Conservation (phyloP, 2,329 filamentous ascomycete genomes). For the Ascochyta fabae region DNA sequence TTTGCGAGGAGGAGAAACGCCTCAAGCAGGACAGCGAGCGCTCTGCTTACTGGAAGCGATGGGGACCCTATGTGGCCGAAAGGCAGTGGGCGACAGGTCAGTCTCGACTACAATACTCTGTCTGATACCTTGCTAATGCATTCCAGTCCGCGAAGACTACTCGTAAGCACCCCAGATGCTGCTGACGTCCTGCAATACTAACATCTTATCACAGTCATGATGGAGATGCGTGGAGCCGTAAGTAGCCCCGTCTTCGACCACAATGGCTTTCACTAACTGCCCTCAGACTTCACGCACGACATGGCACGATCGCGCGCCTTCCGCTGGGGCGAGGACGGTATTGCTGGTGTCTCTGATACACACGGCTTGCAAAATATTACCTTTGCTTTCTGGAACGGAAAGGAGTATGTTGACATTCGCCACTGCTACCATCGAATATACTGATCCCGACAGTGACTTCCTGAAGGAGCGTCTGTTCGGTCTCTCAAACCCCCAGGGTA, state of each 20-base stretch:
- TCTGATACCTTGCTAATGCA: slow-evolving; percentile 35
- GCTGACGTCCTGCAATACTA: slow-evolving; percentile 26
- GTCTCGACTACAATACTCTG: slow-evolving; percentile 30
- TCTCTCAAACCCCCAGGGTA: slow-evolving; percentile 93
- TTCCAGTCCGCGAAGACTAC: slow-evolving; percentile 87
- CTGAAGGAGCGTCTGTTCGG: slow-evolving; percentile 95
- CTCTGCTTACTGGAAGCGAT: slow-evolving; percentile 96
- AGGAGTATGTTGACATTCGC: slow-evolving; percentile 69
- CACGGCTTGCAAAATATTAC: slow-evolving; percentile 91
- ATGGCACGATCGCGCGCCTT: slow-evolving; percentile 87
- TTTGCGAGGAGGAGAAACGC: slow-evolving; percentile 88
- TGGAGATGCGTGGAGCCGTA: slow-evolving; percentile 95
- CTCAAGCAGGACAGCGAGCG: slow-evolving; percentile 84
- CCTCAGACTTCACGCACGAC: slow-evolving; percentile 87
- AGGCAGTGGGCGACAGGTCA: slow-evolving; percentile 92
- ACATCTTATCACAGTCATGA: slow-evolving; percentile 62
- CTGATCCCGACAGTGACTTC: slow-evolving; percentile 72
- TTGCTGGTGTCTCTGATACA: slow-evolving; percentile 92
- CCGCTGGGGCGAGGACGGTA: slow-evolving; percentile 96
- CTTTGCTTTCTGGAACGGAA: slow-evolving; percentile 97
- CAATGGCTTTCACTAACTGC: slow-evolving; percentile 33
- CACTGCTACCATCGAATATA: not conserved
- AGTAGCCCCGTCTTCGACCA: slow-evolving; percentile 49
- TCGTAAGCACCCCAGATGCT: slow-evolving; percentile 58
- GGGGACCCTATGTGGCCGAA: slow-evolving; percentile 93